These are phyloP conservation scores for Globisporangium canariense DNA, from an alignment of 352 stramenopile species.

Conservation along the genomic window DNA sequence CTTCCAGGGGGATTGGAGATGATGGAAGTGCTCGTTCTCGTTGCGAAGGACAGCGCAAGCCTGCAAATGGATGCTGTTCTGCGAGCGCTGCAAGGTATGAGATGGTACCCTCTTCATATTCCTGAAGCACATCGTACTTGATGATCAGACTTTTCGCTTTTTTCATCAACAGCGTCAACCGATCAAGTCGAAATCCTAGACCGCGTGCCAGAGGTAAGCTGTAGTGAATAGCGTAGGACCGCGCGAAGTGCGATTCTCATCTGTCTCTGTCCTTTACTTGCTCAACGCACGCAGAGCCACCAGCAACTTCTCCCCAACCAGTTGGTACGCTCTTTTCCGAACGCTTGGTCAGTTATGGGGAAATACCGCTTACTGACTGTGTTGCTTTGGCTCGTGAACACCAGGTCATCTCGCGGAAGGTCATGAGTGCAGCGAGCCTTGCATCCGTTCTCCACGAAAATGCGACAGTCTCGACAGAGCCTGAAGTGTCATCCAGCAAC, in stretches of 20 bases:
- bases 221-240: too few relatives aligned
- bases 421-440: slow-evolving; percentile 9
- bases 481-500: neutral
- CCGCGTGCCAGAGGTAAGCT: slow-evolving; percentile 28
- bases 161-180: slow-evolving; percentile 9
- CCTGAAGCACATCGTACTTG: too few relatives aligned
- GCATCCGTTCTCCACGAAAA: slow-evolving; percentile 4
- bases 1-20: neutral
- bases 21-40: slow-evolving; percentile 40
- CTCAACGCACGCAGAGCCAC: neutral
- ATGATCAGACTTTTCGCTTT: too few relatives aligned
- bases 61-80: slow-evolving; percentile 26
- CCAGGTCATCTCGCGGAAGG: neutral
- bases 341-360: neutral
- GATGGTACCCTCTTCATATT: too few relatives aligned
- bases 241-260: too few relatives aligned
- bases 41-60: slow-evolving; percentile 17
- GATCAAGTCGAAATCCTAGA: slow-evolving; percentile 28
- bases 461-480: neutral
- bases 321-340: slow-evolving; percentile 15
- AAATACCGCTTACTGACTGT: too few relatives aligned
- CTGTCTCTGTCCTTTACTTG: neutral
- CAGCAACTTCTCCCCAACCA: slow-evolving; percentile 23
- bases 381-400: neutral
- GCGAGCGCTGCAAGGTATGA: slow-evolving; percentile 17